Evolutionary conservation across 1,284 basidiomycete species (phyloP).

Genomic region (Ceratobasidium sp.): DNA sequence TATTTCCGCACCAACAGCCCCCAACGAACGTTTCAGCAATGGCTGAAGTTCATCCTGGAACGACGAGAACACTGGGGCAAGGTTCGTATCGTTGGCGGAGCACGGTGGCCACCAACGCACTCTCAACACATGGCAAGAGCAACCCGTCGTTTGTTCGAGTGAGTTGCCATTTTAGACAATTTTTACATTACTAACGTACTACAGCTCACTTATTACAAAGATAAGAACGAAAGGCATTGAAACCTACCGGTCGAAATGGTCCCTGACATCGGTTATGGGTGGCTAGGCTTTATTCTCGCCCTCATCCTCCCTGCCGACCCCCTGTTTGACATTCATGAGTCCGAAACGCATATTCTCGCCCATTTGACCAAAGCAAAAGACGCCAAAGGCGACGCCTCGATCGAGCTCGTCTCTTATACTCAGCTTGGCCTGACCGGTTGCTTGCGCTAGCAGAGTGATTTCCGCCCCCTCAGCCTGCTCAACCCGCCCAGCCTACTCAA

Average conservation of each 20-base stretch:
- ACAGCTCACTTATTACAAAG: background rate
- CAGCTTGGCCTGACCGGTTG: background rate
- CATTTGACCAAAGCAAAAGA: background rate
- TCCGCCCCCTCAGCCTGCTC: no score
- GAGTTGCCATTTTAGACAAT: no score
- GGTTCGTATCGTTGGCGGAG: background rate
- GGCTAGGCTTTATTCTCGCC: constrained; percentile 6
- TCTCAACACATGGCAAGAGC: no score
- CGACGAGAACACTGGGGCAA: constrained; percentile 13
- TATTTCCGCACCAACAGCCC: constrained; percentile 14
- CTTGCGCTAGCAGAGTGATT: no score
- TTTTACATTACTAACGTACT: background rate
- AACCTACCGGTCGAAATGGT: background rate
- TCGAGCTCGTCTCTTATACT: background rate
- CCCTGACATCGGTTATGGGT: background rate
- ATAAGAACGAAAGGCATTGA: background rate
- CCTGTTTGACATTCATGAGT: background rate
- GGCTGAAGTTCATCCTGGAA: background rate
- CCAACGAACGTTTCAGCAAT: background rate
- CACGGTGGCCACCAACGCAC: background rate
- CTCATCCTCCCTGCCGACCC: background rate
- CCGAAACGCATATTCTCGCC: background rate
- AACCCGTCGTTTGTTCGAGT: no score
- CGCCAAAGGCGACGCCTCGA: background rate
- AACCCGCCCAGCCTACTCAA: no score